Evolutionary conservation across 2,329 filamentous ascomycete genomes (phyloP).

Genomic region (Pezicula rhizophila): DNA sequence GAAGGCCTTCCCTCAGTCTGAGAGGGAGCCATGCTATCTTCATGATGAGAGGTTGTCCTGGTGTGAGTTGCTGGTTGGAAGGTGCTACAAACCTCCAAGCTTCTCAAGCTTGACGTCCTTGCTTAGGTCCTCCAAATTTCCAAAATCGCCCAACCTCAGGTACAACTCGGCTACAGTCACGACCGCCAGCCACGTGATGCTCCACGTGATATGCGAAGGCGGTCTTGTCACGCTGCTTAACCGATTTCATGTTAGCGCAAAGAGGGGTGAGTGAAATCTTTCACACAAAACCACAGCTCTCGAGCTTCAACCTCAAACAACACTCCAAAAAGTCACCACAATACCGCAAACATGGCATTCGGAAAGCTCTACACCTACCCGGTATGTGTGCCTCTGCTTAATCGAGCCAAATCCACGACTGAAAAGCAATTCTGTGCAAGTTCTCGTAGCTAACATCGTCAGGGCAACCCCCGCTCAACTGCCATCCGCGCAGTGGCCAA

Average conservation of each 20-base stretch:
- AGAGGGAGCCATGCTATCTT: conserved; percentile 25
- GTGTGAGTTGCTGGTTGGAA: background rate
- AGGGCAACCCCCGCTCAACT: conserved; percentile 87
- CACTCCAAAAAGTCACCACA: conserved; percentile 8
- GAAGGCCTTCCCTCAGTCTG: conserved; percentile 20
- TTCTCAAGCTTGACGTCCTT: background rate
- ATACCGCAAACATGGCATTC: conserved; percentile 64
- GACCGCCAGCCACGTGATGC: no score
- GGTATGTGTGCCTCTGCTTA: conserved; percentile 45
- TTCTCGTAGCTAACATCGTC: conserved; percentile 13
- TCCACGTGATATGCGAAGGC: background rate
- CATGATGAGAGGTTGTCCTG: conserved; percentile 19
- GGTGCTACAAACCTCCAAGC: background rate
- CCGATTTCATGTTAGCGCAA: no score
- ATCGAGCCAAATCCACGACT: background rate
- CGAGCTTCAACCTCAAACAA: conserved; percentile 4
- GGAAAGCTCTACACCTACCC: conserved; percentile 90
- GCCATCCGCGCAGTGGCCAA: conserved; percentile 90
- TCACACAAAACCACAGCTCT: conserved; percentile 6
- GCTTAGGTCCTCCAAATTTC: no score
- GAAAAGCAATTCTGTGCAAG: conserved; percentile 1
- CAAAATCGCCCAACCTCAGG: background rate
- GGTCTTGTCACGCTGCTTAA: background rate
- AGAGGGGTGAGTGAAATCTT: no score
- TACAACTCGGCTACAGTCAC: background rate